Percentiles rank a stretch among this genome's conserved stretches.
phyloP scores from a whole-genome alignment of 805 yeast species.

The Lipomyces lipofer region DNA sequence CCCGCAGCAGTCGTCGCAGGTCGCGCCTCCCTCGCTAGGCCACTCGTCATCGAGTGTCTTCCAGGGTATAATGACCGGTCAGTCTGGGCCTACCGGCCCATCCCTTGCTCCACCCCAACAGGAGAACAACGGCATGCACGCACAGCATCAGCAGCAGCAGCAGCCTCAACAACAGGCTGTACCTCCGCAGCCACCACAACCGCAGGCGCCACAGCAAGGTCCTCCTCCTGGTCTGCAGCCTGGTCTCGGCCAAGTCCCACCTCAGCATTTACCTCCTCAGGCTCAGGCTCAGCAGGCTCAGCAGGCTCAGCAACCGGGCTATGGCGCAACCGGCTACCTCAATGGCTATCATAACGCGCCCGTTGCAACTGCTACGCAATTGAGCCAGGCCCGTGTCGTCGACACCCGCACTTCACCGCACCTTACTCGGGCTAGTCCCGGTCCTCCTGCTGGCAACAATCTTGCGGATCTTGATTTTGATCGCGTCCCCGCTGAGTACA shows the following conservation, averaged over 20 bases:
- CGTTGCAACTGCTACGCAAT: constrained; percentile 29
- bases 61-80: constrained; percentile 40
- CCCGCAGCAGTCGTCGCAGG: constrained; percentile 9
- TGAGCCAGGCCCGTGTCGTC: constrained; percentile 14
- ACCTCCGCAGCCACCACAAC: constrained; percentile 36
- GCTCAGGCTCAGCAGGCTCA: constrained; percentile 20
- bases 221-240: constrained; percentile 11
- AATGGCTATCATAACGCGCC: constrained; percentile 30
- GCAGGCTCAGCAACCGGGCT: constrained; percentile 36
- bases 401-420: constrained; percentile 28
- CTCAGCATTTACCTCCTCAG: constrained; percentile 17
- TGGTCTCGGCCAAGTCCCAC: constrained; percentile 20
- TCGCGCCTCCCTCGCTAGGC: constrained; percentile 35
- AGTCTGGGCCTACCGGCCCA: constrained; percentile 33
- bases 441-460: constrained; percentile 38
- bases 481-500: constrained; percentile 70
- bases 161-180: constrained; percentile 34
- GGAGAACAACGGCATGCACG: constrained; percentile 34
- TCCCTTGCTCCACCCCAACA: constrained; percentile 35
- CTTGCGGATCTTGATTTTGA: constrained; percentile 70
- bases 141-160: constrained; percentile 33
- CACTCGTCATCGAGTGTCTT: constrained; percentile 38
- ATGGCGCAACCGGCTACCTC: constrained; percentile 23
- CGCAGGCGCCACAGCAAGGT: constrained; percentile 32
- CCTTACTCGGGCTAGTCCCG: constrained; percentile 28